Evolutionary conservation across 805 yeast species (phyloP).

Genomic region (Ogataea saltuana): DNA sequence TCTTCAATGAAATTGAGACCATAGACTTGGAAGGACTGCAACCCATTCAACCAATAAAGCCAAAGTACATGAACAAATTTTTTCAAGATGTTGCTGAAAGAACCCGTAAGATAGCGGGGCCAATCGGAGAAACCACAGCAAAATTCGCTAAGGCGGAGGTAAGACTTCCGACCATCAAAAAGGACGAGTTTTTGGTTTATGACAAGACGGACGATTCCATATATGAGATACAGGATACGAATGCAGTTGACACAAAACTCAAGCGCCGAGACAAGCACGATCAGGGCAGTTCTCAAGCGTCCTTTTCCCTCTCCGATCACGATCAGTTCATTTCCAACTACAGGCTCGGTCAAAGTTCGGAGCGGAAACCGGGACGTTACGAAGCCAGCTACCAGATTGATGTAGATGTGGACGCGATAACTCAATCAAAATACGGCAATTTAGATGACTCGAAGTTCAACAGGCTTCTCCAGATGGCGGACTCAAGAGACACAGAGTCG

Average conservation of each 20-base stretch:
- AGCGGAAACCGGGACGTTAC: background rate
- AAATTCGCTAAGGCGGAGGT: slow-evolving; percentile 22
- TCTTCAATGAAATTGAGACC: slow-evolving; percentile 1
- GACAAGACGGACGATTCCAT: slow-evolving; percentile 21
- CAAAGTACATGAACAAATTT: slow-evolving; percentile 22
- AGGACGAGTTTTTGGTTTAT: slow-evolving; percentile 38
- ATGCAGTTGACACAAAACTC: too few relatives aligned
- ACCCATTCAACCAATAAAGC: slow-evolving; percentile 11
- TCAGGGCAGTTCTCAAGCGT: too few relatives aligned
- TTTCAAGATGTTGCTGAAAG: slow-evolving; percentile 43
- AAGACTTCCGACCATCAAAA: slow-evolving; percentile 34
- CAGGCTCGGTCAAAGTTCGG: background rate
- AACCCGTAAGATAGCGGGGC: slow-evolving; percentile 27
- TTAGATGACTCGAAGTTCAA: slow-evolving; percentile 10
- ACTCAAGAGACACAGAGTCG: slow-evolving; percentile 11
- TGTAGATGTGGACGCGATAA: slow-evolving; percentile 4
- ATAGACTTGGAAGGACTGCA: slow-evolving; percentile 9
- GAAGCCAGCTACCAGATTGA: slow-evolving; percentile 2
- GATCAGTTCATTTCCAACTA: slow-evolving; percentile 7
- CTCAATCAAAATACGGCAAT: slow-evolving; percentile 6
- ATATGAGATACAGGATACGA: background rate
- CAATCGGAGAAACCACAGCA: slow-evolving; percentile 26
- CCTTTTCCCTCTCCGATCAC: too few relatives aligned
- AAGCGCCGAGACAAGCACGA: too few relatives aligned
- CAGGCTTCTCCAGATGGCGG: slow-evolving; percentile 5